A percentile compares a stretch with the other conserved stretches of the same genome.
Conservation (phyloP, 139 green algal species). For the Trebouxia sp. region DNA sequence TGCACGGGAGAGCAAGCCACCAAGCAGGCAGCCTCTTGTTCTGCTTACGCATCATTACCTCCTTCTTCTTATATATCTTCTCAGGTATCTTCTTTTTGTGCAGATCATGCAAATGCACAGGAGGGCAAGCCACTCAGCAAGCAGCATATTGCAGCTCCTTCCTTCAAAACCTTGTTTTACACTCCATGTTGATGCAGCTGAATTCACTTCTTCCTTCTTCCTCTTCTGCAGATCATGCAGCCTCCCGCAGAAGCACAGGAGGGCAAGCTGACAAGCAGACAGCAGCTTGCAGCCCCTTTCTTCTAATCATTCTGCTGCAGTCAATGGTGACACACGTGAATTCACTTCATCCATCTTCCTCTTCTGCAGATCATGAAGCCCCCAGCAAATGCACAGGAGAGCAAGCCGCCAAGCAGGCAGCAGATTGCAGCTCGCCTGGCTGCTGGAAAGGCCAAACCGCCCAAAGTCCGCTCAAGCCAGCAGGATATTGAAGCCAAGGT, state of each 20-base stretch:
- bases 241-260: background rate
- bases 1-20: no score
- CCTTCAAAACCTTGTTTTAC: no score
- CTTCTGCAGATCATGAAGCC: background rate
- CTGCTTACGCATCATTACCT: no score
- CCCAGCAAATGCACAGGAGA: background rate
- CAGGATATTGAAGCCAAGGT: constrained; percentile 6
- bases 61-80: no score
- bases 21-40: no score
- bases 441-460: background rate
- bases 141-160: no score
- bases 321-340: background rate
- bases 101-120: no score
- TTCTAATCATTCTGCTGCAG: background rate
- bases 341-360: background rate
- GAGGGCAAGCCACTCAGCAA: no score
- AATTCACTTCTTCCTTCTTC: no score
- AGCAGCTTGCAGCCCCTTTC: background rate
- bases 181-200: no score
- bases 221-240: background rate
- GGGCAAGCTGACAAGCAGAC: background rate
- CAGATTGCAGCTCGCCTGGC: constrained; percentile 2
- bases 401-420: background rate
- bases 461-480: background rate
- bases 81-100: no score